Base-by-base conservation (phyloP, 2,329 filamentous ascomycete species). In the Aspergillus versicolor region DNA sequence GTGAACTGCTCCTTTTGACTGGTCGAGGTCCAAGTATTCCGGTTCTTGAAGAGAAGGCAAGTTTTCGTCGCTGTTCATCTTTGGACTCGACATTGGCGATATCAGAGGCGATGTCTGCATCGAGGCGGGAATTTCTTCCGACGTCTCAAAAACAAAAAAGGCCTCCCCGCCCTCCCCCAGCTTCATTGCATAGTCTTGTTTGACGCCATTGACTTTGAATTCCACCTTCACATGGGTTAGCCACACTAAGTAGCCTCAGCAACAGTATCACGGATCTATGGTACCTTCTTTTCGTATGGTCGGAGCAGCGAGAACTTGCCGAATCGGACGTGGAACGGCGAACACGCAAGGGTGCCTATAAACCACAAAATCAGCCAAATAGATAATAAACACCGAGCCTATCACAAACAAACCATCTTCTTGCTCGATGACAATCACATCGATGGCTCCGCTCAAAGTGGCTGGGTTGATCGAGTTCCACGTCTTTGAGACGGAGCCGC, bases 381-480 rank as follows among this genome's bases (percentile, higher is more conserved):
- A 15, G 38, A 34, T 9, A n/a, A 30, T 9, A 7, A 11, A 15
- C 8, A 19, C 32, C 11, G 30, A 37, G 21, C 1, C 15, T 21
- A 6, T 5, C 45, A 41, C 34, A 38, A 19, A 59, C 72, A 80
- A 82, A 79, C 91, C 94, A 82, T 99, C 94, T 72, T 93, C 91
- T 66, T 95, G 92, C 76, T 99, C 92, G 58, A 99, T 92, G 54
- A 99, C 93, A 65, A 99, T 96, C 66, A 97, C 93, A 82, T 99
- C 94, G 78, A 99, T 97, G 70, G 94, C 94, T 70, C 94, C 94
- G 78, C 91, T 96, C 56, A 99, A 85, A 12, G 94, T 99, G 44
- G 94, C 92, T 50, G 94, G 94, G 76, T 99, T 99, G 82, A 99
- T 96, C 24, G 92, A 97, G 77, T 99, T 99, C 94, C 94, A 99